Evolutionary conservation across 148 eudicot genomes (phyloP), one percentile per base, ranked within the genome.

Genomic region (Chenopodium quinoa): DNA sequence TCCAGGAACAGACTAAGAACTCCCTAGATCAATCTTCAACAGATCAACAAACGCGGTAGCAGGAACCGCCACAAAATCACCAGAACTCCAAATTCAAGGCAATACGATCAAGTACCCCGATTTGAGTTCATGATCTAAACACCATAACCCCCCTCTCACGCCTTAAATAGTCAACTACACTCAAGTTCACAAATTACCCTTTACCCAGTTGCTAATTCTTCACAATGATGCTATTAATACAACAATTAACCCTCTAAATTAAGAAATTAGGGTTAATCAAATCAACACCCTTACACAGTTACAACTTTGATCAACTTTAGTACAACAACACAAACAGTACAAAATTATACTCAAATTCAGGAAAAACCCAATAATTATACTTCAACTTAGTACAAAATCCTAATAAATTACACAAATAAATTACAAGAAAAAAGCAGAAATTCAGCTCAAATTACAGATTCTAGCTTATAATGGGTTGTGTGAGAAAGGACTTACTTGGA

Each of bases 21-120:
- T 76, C 29, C 70, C 78, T 14, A 87, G 72, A 54, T 72, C 76
- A 27, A 81, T 79, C 40, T 84, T 86, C 12, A 82, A 83, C 75
- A 82, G 84, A 85, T 88, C 89, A 27, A 76, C 64, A 75, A 87
- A 75, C 71, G 80, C 20, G 27, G 80, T 52, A 71, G 85, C 20
- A 29, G 91, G 86, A 31, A 78, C 82, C 52, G 83, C 73, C 10
- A 86, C 79, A 32, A 83, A 72, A 1, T 89, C 89, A 71, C 77
- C 78, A 76, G 84, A 5, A 82, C 81, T 78, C 9, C 87, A 87
- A 72, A 87, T 88, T 82, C 79, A 48, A 50, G 89, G 90, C 6
- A 90, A 91, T 75, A 91, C 88, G 79, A 86, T 90, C 89, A 91
- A 88, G 68, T 87, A 84, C 32, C 83, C 60, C 87, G 80, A 67